Conservation (phyloP, 1,284 basidiomycete genomes). For the Trichosporon coremiiforme region DNA sequence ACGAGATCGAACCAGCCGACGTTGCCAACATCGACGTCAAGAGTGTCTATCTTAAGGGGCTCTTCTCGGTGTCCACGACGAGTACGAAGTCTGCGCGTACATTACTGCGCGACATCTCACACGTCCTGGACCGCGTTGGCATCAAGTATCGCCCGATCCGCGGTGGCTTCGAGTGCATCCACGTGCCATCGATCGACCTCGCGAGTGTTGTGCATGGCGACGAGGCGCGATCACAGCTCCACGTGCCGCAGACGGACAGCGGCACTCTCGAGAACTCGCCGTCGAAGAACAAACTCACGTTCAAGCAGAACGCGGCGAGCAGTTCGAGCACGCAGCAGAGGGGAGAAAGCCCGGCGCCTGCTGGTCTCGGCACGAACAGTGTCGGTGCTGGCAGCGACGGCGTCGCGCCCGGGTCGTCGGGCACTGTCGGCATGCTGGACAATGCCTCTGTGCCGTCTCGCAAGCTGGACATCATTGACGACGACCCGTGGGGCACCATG, state of each 20-base stretch:
- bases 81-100: slow-evolving; percentile 81
- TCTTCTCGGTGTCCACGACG: slow-evolving; percentile 94
- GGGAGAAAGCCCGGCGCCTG: not conserved
- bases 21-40: slow-evolving; percentile 65
- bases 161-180: slow-evolving; percentile 93
- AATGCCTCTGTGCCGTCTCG: slow-evolving; percentile 18
- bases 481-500: slow-evolving; percentile 51
- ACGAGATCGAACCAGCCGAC: slow-evolving; percentile 35
- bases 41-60: slow-evolving; percentile 82
- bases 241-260: slow-evolving; percentile 24
- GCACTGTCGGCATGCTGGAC: slow-evolving; percentile 30
- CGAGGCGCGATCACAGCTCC: slow-evolving; percentile 37
- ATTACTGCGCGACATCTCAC: slow-evolving; percentile 80
- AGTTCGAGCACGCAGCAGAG: slow-evolving; percentile 12
- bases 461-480: slow-evolving; percentile 67
- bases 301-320: slow-evolving; percentile 19
- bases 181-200: slow-evolving; percentile 88
- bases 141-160: slow-evolving; percentile 89
- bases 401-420: slow-evolving; percentile 19
- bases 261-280: slow-evolving; percentile 25
- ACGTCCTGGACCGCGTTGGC: slow-evolving; percentile 88
- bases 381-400: slow-evolving; percentile 15
- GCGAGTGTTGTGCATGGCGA: slow-evolving; percentile 64
- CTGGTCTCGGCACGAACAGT: slow-evolving; percentile 10
- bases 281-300: slow-evolving; percentile 30